Evolutionary conservation across 352 stramenopile species (phyloP).

Genomic region (Pythium angustatum): DNA sequence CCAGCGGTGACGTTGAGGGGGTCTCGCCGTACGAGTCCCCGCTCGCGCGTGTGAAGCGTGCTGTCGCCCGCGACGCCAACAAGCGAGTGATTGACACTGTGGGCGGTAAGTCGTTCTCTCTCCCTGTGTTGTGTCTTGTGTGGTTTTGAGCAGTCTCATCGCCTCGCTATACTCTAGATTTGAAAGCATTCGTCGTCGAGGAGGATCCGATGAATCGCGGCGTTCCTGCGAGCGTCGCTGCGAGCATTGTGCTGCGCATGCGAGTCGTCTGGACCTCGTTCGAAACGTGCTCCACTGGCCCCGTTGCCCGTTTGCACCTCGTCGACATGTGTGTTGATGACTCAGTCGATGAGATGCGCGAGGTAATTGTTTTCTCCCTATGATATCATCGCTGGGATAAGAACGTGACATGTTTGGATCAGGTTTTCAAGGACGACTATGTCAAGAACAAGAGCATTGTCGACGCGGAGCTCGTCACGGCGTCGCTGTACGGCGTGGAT

Average conservation of each 20-base stretch:
- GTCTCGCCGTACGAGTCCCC: not conserved
- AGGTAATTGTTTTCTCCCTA: not conserved
- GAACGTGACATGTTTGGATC: not conserved
- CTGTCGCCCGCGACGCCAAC: not conserved
- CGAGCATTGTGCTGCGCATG: not conserved
- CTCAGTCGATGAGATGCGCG: constrained; percentile 2
- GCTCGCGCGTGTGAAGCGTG: not conserved
- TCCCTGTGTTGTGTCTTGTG: not conserved
- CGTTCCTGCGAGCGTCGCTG: not conserved
- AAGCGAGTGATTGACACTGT: not conserved
- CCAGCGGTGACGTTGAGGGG: too few species aligned
- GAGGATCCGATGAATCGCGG: not conserved
- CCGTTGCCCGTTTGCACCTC: constrained; percentile 4
- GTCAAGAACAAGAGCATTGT: not conserved
- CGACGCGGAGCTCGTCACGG: constrained; percentile 6
- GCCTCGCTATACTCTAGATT: not conserved
- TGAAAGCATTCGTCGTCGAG: not conserved
- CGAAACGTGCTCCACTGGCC: not conserved
- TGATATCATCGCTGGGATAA: not conserved
- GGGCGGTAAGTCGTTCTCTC: not conserved
- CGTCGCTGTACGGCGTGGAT: constrained; percentile 7
- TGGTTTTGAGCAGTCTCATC: too few species aligned
- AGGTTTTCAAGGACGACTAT: constrained; percentile 6
- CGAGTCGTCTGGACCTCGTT: constrained; percentile 11
- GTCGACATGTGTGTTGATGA: not conserved